Evolutionary conservation across 306 rosid species (phyloP).

Genomic region (Amphicarpaea edgeworthii): DNA sequence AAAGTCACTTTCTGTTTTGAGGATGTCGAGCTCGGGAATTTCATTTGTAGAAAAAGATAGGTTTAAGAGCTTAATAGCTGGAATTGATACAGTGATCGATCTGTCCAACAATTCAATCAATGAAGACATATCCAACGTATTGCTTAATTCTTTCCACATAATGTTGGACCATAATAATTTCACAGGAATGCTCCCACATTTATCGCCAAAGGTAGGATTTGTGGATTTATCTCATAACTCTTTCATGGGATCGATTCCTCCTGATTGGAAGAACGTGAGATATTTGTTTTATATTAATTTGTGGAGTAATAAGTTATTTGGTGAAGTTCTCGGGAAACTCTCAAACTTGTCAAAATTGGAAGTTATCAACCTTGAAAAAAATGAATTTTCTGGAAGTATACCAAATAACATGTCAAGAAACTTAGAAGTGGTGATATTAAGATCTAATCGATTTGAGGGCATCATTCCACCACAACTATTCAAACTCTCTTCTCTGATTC

Average conservation of each 20-base stretch:
- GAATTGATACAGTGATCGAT: rapidly evolving
- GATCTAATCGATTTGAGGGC: constrained; percentile 17
- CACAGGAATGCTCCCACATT: constrained; percentile 12
- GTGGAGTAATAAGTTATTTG: not conserved
- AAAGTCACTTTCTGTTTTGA: not conserved
- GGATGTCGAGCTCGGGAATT: not conserved
- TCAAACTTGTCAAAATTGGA: not conserved
- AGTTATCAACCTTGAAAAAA: not conserved
- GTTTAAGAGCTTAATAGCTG: not conserved
- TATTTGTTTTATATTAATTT: not conserved
- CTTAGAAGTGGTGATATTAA: not conserved
- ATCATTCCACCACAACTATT: constrained; percentile 8
- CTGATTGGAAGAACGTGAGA: not conserved
- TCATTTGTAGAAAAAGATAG: not conserved
- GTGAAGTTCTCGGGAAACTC: constrained; percentile 2
- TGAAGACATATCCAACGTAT: not conserved
- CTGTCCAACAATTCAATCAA: constrained; percentile 1
- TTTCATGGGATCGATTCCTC: constrained; percentile 26
- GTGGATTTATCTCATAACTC: constrained; percentile 7
- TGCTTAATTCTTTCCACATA: rapidly evolving
- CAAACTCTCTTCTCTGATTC: not conserved
- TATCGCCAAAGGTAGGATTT: not conserved
- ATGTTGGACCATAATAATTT: not conserved
- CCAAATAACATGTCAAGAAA: not conserved
- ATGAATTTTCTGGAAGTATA: not conserved